These are phyloP conservation scores for Geranium brycei DNA, from an alignment of 345 rosid genomes.

Conservation along the genomic window DNA sequence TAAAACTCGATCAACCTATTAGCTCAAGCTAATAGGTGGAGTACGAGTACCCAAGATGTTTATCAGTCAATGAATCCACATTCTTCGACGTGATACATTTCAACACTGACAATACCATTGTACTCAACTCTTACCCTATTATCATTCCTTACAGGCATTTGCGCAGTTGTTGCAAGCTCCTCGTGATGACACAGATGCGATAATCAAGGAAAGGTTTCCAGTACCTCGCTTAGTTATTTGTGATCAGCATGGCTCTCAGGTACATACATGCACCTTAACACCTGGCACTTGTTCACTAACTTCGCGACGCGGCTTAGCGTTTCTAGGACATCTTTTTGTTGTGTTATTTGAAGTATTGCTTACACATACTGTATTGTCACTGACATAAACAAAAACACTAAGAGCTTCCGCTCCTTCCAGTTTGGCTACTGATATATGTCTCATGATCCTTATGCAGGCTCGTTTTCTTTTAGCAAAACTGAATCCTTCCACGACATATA, in stretches of 20 bases:
- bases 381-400: no score
- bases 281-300: no score
- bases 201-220: constrained; percentile 82
- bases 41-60: no score
- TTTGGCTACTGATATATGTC: not conserved
- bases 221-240: constrained; percentile 81
- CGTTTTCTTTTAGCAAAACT: constrained; percentile 88
- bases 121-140: not conserved
- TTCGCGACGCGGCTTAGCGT: no score
- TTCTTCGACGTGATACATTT: not conserved
- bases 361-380: no score
- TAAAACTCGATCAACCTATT: no score
- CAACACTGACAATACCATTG: no score
- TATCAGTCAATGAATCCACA: no score
- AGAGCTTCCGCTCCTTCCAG: not conserved
- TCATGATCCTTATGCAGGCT: constrained; percentile 38
- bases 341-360: no score
- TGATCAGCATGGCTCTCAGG: constrained; percentile 99
- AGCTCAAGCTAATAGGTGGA: not conserved
- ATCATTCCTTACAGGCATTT: constrained; percentile 43
- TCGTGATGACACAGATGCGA: constrained; percentile 40
- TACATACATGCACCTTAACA: constrained; percentile 5
- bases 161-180: constrained; percentile 69
- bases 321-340: no score
- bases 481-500: constrained; percentile 73